phyloP scores from a whole-genome alignment of 805 yeast species.

The Saturnispora diversa region DNA sequence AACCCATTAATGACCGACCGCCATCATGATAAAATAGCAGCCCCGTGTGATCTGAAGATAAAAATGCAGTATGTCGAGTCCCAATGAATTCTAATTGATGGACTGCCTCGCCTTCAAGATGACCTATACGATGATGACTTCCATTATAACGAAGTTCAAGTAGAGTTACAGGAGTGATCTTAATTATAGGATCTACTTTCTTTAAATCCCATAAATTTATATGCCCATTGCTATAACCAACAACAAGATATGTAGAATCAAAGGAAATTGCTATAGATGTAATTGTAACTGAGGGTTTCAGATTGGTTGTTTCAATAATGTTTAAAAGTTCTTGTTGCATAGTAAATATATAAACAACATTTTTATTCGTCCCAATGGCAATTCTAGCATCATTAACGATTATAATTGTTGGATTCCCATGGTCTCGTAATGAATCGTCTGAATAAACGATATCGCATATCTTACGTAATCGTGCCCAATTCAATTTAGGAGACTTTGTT shows the following conservation, averaged over 20 bases:
- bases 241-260: slow-evolving; percentile 63
- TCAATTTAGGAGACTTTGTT: slow-evolving; percentile 17
- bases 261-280: slow-evolving; percentile 51
- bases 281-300: slow-evolving; percentile 38
- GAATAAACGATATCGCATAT: slow-evolving; percentile 19
- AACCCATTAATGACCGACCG: slow-evolving; percentile 46
- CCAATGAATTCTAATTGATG: slow-evolving; percentile 41
- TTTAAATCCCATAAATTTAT: slow-evolving; percentile 61
- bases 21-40: slow-evolving; percentile 59
- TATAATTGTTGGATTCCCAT: slow-evolving; percentile 47
- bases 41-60: slow-evolving; percentile 50
- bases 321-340: slow-evolving; percentile 51
- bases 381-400: slow-evolving; percentile 36
- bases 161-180: slow-evolving; percentile 26
- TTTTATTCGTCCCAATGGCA: slow-evolving; percentile 65
- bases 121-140: slow-evolving; percentile 25
- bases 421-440: slow-evolving; percentile 18
- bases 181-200: slow-evolving; percentile 26
- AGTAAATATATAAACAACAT: slow-evolving; percentile 58
- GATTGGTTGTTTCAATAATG: slow-evolving; percentile 30
- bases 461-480: slow-evolving; percentile 26
- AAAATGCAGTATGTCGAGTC: slow-evolving; percentile 45
- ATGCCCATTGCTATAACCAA: slow-evolving; percentile 59
- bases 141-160: slow-evolving; percentile 18
- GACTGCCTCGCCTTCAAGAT: slow-evolving; percentile 33